Conservation (phyloP, 78 protist species). For the Dictyostelium citrinum region DNA sequence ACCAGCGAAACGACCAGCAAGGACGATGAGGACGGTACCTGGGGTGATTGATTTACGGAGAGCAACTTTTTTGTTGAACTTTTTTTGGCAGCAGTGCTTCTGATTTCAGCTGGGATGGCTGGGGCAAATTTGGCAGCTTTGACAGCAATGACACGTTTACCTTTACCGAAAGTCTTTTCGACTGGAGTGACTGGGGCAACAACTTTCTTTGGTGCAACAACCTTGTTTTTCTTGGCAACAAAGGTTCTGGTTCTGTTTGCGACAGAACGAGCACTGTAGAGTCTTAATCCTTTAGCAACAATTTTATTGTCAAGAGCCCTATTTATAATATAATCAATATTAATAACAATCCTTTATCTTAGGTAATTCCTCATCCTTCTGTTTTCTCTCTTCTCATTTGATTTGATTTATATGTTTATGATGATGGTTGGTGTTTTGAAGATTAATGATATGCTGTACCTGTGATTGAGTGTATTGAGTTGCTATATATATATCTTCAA, state of each 20-base stretch:
- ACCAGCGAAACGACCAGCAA: slow-evolving; percentile 98
- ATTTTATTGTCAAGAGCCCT: slow-evolving; percentile 41
- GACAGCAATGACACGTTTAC: slow-evolving; percentile 30
- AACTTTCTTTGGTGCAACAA: slow-evolving; percentile 29
- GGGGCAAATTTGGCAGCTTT: slow-evolving; percentile 26
- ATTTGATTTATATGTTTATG: too few species aligned
- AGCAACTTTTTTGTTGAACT: not conserved
- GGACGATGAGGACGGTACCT: slow-evolving; percentile 97
- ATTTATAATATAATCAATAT: not conserved
- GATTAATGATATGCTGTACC: too few species aligned
- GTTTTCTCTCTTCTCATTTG: too few species aligned
- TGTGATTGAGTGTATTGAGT: too few species aligned
- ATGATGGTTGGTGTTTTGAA: too few species aligned
- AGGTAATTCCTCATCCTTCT: too few species aligned
- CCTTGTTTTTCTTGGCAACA: slow-evolving; percentile 59
- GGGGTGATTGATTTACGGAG: slow-evolving; percentile 93
- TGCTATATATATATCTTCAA: too few species aligned
- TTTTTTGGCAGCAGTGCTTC: not conserved
- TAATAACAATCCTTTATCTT: not conserved
- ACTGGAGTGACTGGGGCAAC: not conserved
- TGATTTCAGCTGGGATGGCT: slow-evolving; percentile 33
- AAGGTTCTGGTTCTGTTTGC: slow-evolving; percentile 56
- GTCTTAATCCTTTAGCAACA: slow-evolving; percentile 49
- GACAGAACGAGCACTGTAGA: slow-evolving; percentile 28
- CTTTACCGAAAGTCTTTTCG: slow-evolving; percentile 23